Base-by-base conservation (phyloP, 129 eudicot genomes). In the Scalesia atractyloides region DNA sequence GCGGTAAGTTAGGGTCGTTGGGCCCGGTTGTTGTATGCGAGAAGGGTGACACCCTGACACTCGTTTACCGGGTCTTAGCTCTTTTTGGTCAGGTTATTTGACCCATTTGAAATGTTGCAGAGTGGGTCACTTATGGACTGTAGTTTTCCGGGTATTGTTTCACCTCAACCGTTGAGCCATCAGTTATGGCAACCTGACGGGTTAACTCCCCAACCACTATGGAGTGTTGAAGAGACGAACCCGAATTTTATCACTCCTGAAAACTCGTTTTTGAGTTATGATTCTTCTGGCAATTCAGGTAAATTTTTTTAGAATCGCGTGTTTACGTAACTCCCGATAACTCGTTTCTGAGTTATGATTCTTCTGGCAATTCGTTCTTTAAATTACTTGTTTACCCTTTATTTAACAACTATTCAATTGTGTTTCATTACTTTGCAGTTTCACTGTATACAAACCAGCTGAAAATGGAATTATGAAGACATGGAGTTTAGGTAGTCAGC, bases 391-490 rank as follows among this genome's bases (percentile, higher is more conserved):
- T 20, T 20, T 19, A 56, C 34, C 62, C 14, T 19, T 19, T 26
- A 19, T 56, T 50, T n/a, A 50, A 50, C 20, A 50, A 14, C 19
- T 50, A 13, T 50, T n/a, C 20, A 50, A n/a, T 46, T 37, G 68
- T 53, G 47, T 51, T 57, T 11, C 5, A 66, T 24, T 44, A 58
- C 24, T 41, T 15, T 78, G 79, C 88, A 93, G 98, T 84, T 59
- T 75, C 95, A 6, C 77, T 89, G 90, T 95, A 85, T 71, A 79
- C 86, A 44, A 90, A 80, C 63, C 88, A 85, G 83, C 85, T 87
- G 85, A 90, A 87, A 78, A 87, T 83, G 96, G 93, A 90, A 79
- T 75, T 87, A 10, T 87, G 87, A 90, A 81, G 84, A 70, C n/a
- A 22, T 47, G 39, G 30, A 69, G 67, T 71, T 37, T 85, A 76